A percentile compares a stretch with the other conserved stretches of the same genome.
Conservation (phyloP, 1,284 basidiomycete genomes). For the Inonotus obliquus region DNA sequence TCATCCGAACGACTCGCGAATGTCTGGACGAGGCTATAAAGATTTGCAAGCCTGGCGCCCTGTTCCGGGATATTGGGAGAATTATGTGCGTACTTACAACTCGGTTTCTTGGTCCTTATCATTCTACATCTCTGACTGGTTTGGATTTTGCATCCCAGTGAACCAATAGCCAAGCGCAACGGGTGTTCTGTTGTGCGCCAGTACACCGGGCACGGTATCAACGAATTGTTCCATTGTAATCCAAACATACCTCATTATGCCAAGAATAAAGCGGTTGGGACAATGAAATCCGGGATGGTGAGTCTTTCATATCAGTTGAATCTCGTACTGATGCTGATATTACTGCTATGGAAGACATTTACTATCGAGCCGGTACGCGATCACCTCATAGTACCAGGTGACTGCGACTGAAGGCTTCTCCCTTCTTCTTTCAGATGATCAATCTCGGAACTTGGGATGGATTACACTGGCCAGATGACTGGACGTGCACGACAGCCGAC, state of each 20-base stretch:
- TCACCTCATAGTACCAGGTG: slow-evolving; percentile 18
- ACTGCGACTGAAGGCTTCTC: slow-evolving; percentile 18
- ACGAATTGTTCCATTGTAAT: slow-evolving; percentile 73
- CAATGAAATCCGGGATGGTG: slow-evolving; percentile 84
- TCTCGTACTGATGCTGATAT: background rate
- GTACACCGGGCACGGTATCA: slow-evolving; percentile 91
- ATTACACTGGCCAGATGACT: slow-evolving; percentile 85
- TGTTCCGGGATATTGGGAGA: slow-evolving; percentile 82
- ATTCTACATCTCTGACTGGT: slow-evolving; percentile 19
- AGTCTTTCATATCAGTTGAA: slow-evolving; percentile 20
- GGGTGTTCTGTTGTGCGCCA: slow-evolving; percentile 83
- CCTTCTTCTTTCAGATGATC: slow-evolving; percentile 72
- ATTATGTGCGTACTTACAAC: slow-evolving; percentile 53
- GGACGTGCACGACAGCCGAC: slow-evolving; percentile 91
- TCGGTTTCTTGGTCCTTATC: slow-evolving; percentile 4
- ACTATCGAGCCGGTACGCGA: slow-evolving; percentile 65
- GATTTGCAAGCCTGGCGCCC: slow-evolving; percentile 84
- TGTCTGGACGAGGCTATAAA: slow-evolving; percentile 85
- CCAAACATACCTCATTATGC: slow-evolving; percentile 85
- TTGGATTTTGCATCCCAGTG: slow-evolving; percentile 38
- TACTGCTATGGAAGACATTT: slow-evolving; percentile 26
- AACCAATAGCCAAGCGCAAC: slow-evolving; percentile 75
- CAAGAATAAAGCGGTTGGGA: slow-evolving; percentile 79
- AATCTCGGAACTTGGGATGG: slow-evolving; percentile 77
- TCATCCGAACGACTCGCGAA: slow-evolving; percentile 78